Evolutionary conservation across 306 rosid genomes (phyloP), one percentile per base, ranked within the genome.

Genomic region (Hylodesmum podocarpum): DNA sequence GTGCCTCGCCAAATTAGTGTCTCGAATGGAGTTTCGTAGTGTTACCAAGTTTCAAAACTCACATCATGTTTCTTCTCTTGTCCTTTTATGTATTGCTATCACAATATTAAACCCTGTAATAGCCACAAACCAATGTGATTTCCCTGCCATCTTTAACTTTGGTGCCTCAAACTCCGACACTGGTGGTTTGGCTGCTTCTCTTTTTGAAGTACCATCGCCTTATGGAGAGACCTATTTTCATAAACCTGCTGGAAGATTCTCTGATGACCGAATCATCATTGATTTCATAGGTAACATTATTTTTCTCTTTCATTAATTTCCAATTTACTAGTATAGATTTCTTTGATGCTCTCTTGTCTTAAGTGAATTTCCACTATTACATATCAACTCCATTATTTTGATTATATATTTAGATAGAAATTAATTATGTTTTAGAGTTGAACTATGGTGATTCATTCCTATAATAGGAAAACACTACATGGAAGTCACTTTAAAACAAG

Each of bases 131-230:
- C 36, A n/a, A 8, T 86, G 83, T 19, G 8, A 27, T 10, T 82
- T 82, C 55, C 83, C 87, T 0, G 90, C 90, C 64, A 78, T 86
- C 34, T 80, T 88, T 18, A 84, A 84, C 67, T 84, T 88, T 1
- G 88, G 88, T 1, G 93, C 77, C 73, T 84, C 86, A 2, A 84
- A 82, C 31, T 80, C 90, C 0, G 88, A 88, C n/a, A 84, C 90
- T 0, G 89, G 90, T 24, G 90, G 84, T 6, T 16, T 70, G 41
- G 73, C 84, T 12, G 78, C 92, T n/a, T 53, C 81, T 43, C 28
- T 88, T 61, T 1, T 0, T 8, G 6, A 37, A 16, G 11, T 4
- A 3, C 0, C n/a, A 0, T 37, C 72, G 4, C 88, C 90, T 15
- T 43, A 73, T 40, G 88, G 90, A 21, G 84, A 85, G 41, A 88